A percentile compares a stretch with the other conserved stretches of the same genome.
Evolutionary conservation across 345 rosid genomes (phyloP).

Genomic region (Bruguiera gymnorhiza): DNA sequence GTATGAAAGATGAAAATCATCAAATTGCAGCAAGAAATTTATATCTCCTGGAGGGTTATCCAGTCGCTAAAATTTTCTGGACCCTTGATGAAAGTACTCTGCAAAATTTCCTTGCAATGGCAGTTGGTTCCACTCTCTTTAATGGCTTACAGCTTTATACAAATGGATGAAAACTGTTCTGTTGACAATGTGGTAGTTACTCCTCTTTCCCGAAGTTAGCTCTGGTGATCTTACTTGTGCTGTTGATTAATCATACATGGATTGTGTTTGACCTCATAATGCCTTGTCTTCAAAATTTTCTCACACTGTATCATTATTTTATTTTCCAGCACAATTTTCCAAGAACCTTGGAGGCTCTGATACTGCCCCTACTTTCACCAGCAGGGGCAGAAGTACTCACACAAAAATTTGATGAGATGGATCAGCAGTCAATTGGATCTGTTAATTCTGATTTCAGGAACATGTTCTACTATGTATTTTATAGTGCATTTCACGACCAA

Average conservation of each 20-base stretch:
- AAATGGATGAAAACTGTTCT: conserved; percentile 12
- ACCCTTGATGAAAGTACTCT: conserved; percentile 47
- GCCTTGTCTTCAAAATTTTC: conserved; percentile 6
- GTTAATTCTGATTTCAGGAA: conserved; percentile 43
- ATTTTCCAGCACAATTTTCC: conserved; percentile 74
- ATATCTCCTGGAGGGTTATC: conserved; percentile 61
- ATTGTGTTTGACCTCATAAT: not conserved
- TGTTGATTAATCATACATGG: not conserved
- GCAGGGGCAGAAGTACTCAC: conserved; percentile 76
- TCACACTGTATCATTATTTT: conserved; percentile 3
- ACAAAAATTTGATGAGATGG: conserved; percentile 74
- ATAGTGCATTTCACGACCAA: conserved; percentile 75
- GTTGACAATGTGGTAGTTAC: conserved; percentile 1
- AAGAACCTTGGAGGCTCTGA: conserved; percentile 76
- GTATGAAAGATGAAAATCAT: conserved; percentile 22
- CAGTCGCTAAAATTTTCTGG: conserved; percentile 65
- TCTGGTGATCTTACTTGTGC: not conserved
- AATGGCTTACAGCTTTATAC: conserved; percentile 7
- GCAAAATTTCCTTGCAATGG: conserved; percentile 60
- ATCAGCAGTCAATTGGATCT: conserved; percentile 33
- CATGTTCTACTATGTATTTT: conserved; percentile 67
- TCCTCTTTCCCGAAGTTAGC: not conserved
- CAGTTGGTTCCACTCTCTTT: conserved; percentile 40
- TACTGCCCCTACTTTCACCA: conserved; percentile 79
- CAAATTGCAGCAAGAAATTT: conserved; percentile 22